These are phyloP conservation scores for Colletotrichum tabaci DNA, from an alignment of 2,329 filamentous ascomycete genomes.

Conservation along the genomic window DNA sequence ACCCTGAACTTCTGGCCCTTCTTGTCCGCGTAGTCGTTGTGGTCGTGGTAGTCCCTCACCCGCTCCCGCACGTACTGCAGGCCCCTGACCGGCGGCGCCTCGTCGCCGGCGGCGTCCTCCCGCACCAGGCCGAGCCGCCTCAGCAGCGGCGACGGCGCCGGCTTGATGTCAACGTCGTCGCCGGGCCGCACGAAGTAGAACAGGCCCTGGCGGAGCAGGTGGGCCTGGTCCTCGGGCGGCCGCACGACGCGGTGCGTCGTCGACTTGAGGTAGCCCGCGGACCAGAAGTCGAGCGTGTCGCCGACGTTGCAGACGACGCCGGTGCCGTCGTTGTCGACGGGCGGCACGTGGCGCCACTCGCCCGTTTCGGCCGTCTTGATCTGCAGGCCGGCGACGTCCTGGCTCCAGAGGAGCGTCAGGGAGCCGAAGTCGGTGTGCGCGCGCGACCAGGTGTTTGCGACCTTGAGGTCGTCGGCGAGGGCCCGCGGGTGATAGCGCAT, in stretches of 20 bases:
- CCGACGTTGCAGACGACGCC: constrained; percentile 62
- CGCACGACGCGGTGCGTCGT: constrained; percentile 54
- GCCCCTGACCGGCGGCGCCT: constrained; percentile 50
- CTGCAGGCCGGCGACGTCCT: constrained; percentile 68
- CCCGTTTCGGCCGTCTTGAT: constrained; percentile 55
- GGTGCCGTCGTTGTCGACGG: constrained; percentile 52
- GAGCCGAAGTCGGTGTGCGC: constrained; percentile 67
- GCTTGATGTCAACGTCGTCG: constrained; percentile 49
- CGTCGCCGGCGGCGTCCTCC: constrained; percentile 46
- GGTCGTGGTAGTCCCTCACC: constrained; percentile 58
- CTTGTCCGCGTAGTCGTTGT: constrained; percentile 55
- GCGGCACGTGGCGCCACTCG: constrained; percentile 61
- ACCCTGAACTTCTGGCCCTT: constrained; percentile 57
- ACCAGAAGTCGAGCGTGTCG: constrained; percentile 51
- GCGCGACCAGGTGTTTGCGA: constrained; percentile 47
- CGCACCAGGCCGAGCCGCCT: constrained; percentile 47
- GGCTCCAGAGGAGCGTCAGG: constrained; percentile 68
- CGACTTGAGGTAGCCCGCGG: constrained; percentile 51
- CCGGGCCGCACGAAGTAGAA: constrained; percentile 56
- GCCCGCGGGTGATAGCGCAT: constrained; percentile 67
- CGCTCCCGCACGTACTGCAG: constrained; percentile 58
- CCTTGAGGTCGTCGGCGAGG: constrained; percentile 54
- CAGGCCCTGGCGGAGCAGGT: constrained; percentile 50
- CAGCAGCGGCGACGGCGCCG: constrained; percentile 49
- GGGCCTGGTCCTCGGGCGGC: constrained; percentile 53